Evolutionary conservation across 306 rosid species (phyloP).

Genomic region (Vicia villosa): DNA sequence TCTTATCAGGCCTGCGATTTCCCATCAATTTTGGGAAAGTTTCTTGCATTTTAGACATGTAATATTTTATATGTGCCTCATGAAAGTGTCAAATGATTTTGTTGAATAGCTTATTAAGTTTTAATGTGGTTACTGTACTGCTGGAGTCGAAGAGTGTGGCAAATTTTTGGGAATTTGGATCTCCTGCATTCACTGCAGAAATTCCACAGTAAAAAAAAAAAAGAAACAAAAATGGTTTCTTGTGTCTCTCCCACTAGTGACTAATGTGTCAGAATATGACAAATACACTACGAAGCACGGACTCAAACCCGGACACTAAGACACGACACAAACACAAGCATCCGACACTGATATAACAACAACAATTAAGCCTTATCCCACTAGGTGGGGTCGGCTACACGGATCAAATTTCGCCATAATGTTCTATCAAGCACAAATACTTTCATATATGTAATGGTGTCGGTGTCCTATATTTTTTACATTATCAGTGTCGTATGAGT

Average conservation of each 20-base stretch:
- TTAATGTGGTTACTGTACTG: conserved; percentile 18
- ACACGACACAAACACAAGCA: too few species aligned
- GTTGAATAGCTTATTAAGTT: background rate
- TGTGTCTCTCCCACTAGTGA: background rate
- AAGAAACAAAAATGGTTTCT: background rate
- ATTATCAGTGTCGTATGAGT: too few species aligned
- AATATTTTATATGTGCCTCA: conserved; percentile 9
- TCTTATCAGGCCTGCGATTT: conserved; percentile 2
- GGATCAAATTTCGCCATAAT: too few species aligned
- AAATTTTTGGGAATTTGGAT: background rate
- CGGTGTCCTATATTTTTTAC: too few species aligned
- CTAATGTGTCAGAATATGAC: background rate
- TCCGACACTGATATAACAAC: too few species aligned
- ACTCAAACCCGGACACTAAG: too few species aligned
- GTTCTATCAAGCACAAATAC: too few species aligned
- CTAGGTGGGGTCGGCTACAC: too few species aligned
- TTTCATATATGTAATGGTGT: too few species aligned
- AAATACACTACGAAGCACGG: too few species aligned
- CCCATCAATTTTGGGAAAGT: conserved; percentile 5
- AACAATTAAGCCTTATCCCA: too few species aligned
- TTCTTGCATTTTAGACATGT: conserved; percentile 9
- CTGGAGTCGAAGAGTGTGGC: background rate
- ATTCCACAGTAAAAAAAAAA: background rate
- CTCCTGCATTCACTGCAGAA: background rate
- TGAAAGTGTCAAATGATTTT: conserved; percentile 14